Base-by-base conservation (phyloP, 495 filamentous ascomycete species). In the Terfezia boudieri region DNA sequence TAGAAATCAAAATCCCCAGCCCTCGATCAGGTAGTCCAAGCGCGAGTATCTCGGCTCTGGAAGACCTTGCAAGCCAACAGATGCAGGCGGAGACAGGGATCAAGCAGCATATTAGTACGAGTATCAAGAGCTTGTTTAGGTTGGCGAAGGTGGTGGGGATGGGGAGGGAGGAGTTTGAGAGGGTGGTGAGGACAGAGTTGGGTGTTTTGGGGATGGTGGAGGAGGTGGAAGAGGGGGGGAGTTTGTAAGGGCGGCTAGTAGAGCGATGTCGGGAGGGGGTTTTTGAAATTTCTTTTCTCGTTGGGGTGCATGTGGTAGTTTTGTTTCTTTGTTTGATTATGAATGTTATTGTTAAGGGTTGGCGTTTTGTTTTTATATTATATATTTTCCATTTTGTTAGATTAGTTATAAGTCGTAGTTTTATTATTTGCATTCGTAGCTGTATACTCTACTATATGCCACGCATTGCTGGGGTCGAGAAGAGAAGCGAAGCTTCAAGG, bases 71-170 rank as follows among this genome's bases (percentile, higher is more conserved):
- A 3, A 74, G 74, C 52, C 76, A 67, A 50, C 77, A 78, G 56
- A 78, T 78, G 17, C 74, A 78, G 52, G 80, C 73, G 53, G 86
- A 94, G 63, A 71, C 83, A 12, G 87, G 81, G 4, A 78, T 95
- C 20, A 84, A 85, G 66, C 85, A 93, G 66, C 90, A 95, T 67
- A 81, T 98, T 26, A 77, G 82, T 48, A 78, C 83, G 8, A 88
- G 80, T 62, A 78, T 98, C 57, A 88, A 93, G 72, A 90, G 84
- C 66, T 66, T 98, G 57, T 94, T 81, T 63, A 71, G 86, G 38
- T 70, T 98, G 36, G 85, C 86, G 48, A 77, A 79, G 61, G 74
- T 77, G 14, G 78, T 78, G 17, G 90, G 90, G 2, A 86, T 98
- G 57, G 79, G 84, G 50, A 72, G 84, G 51, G 74, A 74, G 26